Evolutionary conservation across 2,329 filamentous ascomycete species (phyloP), one percentile per base, ranked within the genome.

Genomic region (Fusarium stilboides): DNA sequence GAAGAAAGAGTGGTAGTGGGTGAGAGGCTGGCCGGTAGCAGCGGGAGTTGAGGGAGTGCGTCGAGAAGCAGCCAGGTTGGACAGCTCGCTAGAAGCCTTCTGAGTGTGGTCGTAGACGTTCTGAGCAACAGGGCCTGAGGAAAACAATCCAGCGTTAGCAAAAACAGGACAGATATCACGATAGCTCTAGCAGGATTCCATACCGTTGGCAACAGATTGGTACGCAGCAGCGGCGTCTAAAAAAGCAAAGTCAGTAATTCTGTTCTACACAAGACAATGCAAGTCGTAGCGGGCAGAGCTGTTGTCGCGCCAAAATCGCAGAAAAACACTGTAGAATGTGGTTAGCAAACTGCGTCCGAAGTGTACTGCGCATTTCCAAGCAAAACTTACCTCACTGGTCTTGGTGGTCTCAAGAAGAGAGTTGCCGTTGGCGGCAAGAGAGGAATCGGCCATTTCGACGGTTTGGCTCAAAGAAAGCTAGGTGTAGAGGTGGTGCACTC

Each of bases 1-100:
- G 80, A 92, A 92, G 80, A 91, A 88, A 17, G 89, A 91, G 82
- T 92, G 89, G 78, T 91, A 92, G 79, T 91, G 88, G 62, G 88
- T 91, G 75, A 91, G 79, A 51, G 86, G 86, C 78, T 91, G 88
- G 73, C 87, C 88, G 46, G 87, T 89, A 65, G 86, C 87, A 74
- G 88, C 83, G 34, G 83, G 82, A 60, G 82, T 80, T 51, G 80
- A 69, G 56, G 87, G 88, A 50, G 86, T 86, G 76, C 83, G 83
- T 76, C 87, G 87, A 70, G 87, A 77, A 65, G 84, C 84, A 73
- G 87, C 87, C 47, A 89, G 83, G 77, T 87, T 88, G 75, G 84
- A 84, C 68, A 89, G 80, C 80, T 90, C 88, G 71, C 77, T 76
- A 57, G 82, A 78, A 57, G 87, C 86, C 82, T 88, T 89, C 61